Conservation (phyloP, 148 eudicot species). For the Cornus florida region DNA sequence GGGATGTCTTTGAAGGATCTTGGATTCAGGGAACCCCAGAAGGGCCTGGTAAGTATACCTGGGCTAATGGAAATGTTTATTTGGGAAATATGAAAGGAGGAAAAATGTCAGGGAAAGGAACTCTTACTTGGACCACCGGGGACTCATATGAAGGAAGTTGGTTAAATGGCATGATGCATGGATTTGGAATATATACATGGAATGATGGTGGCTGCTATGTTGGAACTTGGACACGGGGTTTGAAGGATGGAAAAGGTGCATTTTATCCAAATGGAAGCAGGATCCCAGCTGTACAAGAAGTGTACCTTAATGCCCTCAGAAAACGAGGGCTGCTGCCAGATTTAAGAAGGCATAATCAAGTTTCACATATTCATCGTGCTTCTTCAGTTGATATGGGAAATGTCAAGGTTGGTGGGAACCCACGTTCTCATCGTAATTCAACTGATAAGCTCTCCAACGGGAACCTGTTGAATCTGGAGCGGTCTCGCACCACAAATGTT, state of each 20-base stretch:
- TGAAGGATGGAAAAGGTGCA: conserved; percentile 94
- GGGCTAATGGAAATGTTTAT: conserved; percentile 81
- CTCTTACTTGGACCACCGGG: conserved; percentile 83
- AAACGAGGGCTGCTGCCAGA: conserved; percentile 90
- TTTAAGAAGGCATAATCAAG: conserved; percentile 64
- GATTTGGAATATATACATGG: conserved; percentile 94
- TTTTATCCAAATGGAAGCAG: conserved; percentile 75
- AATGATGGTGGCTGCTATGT: conserved; percentile 84
- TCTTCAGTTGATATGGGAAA: conserved; percentile 68
- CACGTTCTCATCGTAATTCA: conserved; percentile 39
- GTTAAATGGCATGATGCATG: conserved; percentile 88
- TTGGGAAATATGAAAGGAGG: conserved; percentile 94
- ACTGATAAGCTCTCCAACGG: conserved; percentile 51
- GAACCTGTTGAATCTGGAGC: conserved; percentile 45
- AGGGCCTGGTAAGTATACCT: conserved; percentile 92
- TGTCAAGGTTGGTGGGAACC: conserved; percentile 47
- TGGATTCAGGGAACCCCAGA: conserved; percentile 93
- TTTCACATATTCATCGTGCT: conserved; percentile 76
- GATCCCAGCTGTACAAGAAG: conserved; percentile 64
- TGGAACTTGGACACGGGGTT: conserved; percentile 95
- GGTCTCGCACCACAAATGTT: conserved; percentile 48
- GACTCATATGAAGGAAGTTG: conserved; percentile 94
- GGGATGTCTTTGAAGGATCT: conserved; percentile 88
- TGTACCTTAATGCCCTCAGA: conserved; percentile 74
- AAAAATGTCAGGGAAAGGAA: conserved; percentile 87